phyloP scores from a whole-genome alignment of 495 filamentous ascomycete genomes.

The Daldinia childiae region DNA sequence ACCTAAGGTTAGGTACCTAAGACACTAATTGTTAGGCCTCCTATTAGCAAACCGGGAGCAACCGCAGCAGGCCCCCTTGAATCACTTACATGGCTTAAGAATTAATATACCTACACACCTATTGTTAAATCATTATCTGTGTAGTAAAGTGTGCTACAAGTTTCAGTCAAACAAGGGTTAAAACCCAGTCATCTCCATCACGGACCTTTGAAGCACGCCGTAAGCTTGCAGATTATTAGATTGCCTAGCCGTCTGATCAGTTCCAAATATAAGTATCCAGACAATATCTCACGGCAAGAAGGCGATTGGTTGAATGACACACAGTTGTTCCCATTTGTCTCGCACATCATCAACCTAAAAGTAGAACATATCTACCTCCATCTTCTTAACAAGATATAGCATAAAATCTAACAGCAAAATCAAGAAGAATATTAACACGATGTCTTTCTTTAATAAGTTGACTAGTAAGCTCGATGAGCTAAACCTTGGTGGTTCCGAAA shows the following conservation, averaged over 20 bases:
- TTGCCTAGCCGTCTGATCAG: conserved; percentile 5
- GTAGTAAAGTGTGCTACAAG: conserved; percentile 7
- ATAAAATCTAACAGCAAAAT: neutral
- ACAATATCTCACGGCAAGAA: neutral
- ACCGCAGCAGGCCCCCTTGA: neutral
- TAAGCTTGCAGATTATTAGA: conserved; percentile 23
- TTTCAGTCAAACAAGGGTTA: conserved; percentile 33
- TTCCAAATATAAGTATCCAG: neutral
- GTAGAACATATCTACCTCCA: neutral
- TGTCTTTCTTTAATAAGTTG: conserved; percentile 45
- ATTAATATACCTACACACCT: no score
- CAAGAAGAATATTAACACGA: conserved; percentile 3
- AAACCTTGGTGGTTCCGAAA: conserved; percentile 34
- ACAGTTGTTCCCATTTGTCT: neutral
- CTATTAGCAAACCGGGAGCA: neutral
- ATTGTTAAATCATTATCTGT: neutral
- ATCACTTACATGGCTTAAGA: no score
- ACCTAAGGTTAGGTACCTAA: no score
- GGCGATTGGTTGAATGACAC: neutral
- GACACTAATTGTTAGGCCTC: neutral
- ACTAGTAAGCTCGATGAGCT: conserved; percentile 43
- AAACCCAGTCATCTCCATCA: conserved; percentile 8
- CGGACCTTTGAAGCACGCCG: neutral
- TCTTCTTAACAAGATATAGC: neutral
- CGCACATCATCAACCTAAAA: neutral